Base-by-base conservation (phyloP, 352 stramenopile species). In the Phytophthora melonis region DNA sequence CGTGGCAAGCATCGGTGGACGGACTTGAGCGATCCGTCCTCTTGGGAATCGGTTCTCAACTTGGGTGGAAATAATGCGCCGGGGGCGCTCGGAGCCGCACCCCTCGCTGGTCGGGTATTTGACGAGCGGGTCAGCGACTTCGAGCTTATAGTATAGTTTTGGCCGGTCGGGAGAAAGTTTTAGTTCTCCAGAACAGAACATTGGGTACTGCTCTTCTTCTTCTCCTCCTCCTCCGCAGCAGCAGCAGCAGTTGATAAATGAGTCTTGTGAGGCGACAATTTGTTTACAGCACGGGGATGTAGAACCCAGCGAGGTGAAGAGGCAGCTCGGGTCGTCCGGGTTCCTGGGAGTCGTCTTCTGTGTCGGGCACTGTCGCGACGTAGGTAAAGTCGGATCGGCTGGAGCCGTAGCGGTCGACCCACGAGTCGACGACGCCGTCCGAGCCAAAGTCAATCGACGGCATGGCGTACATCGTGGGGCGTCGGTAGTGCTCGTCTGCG, bases 401-500 rank as follows among this genome's bases (percentile, higher is more conserved):
- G 30, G 72, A 64, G 3, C 72, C 72, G 53, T 68, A 79, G 10
- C 72, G 72, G 55, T 77, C 52, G 11, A 77, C 68, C 72, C 72
- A 79, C 4, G 72, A 66, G 39, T 77, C 68, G 14, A 79, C 39
- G 18, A 71, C 27, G 11, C 54, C 60, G 36, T 70, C 59, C 16
- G 21, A 25, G 10, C 18, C 19, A 54, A 77, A 74, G 57, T 79
- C 68, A 21, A 79, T 66, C 5, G 68, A 66, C 3, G 72, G 63
- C 68, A 79, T 77, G 5, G 72, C 72, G 55, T 79, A 79, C 63
- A 79, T 79, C 3, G 72, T 79, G 4, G 68, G 55, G 19, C 72
- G 72, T 45, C 68, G 25, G 59, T 79, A 67, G 56, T 79, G 50
- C 14, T 63, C 63, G 58, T 75, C 60, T 5, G 50, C 21, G 25